Evolutionary conservation across 805 yeast species (phyloP), one percentile per base, ranked within the genome.

Genomic region (Saturnispora sanitii): DNA sequence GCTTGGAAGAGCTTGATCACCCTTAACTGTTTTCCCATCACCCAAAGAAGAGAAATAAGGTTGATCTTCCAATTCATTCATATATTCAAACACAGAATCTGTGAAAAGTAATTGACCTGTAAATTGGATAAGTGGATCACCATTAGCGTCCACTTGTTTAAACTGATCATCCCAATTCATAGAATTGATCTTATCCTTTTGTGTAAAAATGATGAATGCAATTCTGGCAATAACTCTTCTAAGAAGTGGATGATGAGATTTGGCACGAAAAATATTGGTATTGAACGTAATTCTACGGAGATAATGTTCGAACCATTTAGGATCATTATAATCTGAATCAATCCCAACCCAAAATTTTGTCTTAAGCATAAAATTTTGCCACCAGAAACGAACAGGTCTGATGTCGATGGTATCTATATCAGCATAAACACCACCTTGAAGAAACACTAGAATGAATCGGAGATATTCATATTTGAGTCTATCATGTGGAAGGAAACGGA

Each of bases 351-450:
- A 47, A 42, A 47, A 17, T 49, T 44, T 43, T 31, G 50, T 46
- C 16, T 38, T 29, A 5, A 47, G 7, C 32, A 41, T 42, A 4
- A 31, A 13, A 7, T 54, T 47, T 18, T 46, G 45, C 41, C 48
- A 51, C 64, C 64, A 60, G 39, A 34, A 48, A 36, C 49, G 53
- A 15, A 60, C 40, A 6, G 79, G 79, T 44, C 68, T 76, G 43
- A 70, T 62, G 18, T 77, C 70, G 42, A 58, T 63, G 1, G 82
- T 76, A 51, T 77, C 82, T 19, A 75, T 71, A 50, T 77, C 82
- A 3, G 79, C 69, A 49, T 77, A 77, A 4, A 73, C 68, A 19
- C 82, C 82, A 36, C 82, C 82, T 30, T 62, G 55, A 5, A 77
- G 64, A 45, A 53, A 74, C 4, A 75, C 47, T 4, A 73, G 62